These are phyloP conservation scores for Ceratocystiopsis minuta DNA, from an alignment of 2,329 filamentous ascomycete species.

Conservation along the genomic window DNA sequence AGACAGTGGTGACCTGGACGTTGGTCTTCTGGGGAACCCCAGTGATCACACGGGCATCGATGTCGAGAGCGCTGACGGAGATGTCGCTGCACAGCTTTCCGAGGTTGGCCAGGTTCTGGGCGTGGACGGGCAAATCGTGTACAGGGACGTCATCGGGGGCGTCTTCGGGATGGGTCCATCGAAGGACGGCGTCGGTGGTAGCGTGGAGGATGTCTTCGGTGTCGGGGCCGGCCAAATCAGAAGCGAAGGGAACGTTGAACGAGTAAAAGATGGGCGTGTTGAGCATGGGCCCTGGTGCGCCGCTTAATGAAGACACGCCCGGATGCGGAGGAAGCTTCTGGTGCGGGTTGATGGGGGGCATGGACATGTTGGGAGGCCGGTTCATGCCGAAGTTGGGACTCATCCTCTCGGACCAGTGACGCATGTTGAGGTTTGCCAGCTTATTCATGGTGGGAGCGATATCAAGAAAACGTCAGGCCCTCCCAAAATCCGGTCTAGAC, in stretches of 20 bases:
- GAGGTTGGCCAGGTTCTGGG: constrained; percentile 66
- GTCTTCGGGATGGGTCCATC: constrained; percentile 86
- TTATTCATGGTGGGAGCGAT: constrained; percentile 37
- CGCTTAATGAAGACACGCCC: constrained; percentile 2
- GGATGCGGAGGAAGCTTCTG: constrained; percentile 25
- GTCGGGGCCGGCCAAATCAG: constrained; percentile 79
- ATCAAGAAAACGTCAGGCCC: too few relatives aligned
- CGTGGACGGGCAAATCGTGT: constrained; percentile 82
- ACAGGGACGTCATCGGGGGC: constrained; percentile 69
- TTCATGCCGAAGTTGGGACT: constrained; percentile 49
- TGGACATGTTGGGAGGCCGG: constrained; percentile 32
- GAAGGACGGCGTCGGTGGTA: constrained; percentile 67
- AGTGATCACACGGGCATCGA: constrained; percentile 71
- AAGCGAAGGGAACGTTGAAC: constrained; percentile 94
- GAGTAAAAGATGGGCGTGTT: constrained; percentile 76
- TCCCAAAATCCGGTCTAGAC: neutral
- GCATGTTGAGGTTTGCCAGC: constrained; percentile 43
- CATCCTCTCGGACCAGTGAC: constrained; percentile 55
- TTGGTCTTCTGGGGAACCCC: constrained; percentile 57
- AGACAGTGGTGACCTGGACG: constrained; percentile 67
- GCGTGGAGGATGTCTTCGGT: constrained; percentile 90
- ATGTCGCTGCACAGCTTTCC: constrained; percentile 68
- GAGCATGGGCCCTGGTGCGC: constrained; percentile 45
- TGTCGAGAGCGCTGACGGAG: constrained; percentile 48
- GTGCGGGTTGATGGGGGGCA: constrained; percentile 37